Base-by-base conservation (phyloP, 2,329 filamentous ascomycete genomes). In the Verticillium tricorpus region DNA sequence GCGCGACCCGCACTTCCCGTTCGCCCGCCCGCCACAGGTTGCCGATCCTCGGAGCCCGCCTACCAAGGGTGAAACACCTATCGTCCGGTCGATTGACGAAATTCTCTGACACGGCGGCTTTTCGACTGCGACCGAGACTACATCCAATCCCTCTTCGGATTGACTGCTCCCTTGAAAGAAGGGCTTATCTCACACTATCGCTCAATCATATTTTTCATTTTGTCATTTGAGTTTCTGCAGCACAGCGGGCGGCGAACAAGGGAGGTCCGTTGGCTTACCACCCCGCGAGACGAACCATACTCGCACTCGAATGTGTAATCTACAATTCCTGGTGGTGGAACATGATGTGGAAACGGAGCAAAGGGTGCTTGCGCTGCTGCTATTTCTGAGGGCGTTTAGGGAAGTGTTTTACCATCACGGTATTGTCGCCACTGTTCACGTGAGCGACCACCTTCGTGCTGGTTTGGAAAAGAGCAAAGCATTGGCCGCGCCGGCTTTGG, bases 1-100 rank as follows among this genome's bases (percentile, higher is more conserved):
- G 5, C 76, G 82, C 31, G 80, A 86, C 65, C 78, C 81, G 0
- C 81, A 84, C 61, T 77, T 74, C 56, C 77, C 81, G 2, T 85
- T 85, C 65, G 80, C 78, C 55, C 78, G 80, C 40, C 83, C 83
- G 12, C 68, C 77, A 2, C 80, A 83, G 64, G 75, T 79, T 12
- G 80, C 79, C 15, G 89, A 93, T 70, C 91, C 91, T 15, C 79
- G 91, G 67, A 93, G 90, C 71, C 90, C 90, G 17, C 88, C 89
- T 0, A 90, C 89, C 14, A 86, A 85, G 69, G 90, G 90, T 45
- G 89, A 90, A 72, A 87, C 86, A 62, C 89, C 90, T 3, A 93
- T 94, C 64, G 86, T 88, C 59, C 82, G 90, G 61, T 93, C 89
- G 62, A 94, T 94, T 69, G 89, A 91, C 72, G 90, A 93, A 69